Evolutionary conservation across 2,329 filamentous ascomycete genomes (phyloP).

Genomic region (Didymella lethalis): DNA sequence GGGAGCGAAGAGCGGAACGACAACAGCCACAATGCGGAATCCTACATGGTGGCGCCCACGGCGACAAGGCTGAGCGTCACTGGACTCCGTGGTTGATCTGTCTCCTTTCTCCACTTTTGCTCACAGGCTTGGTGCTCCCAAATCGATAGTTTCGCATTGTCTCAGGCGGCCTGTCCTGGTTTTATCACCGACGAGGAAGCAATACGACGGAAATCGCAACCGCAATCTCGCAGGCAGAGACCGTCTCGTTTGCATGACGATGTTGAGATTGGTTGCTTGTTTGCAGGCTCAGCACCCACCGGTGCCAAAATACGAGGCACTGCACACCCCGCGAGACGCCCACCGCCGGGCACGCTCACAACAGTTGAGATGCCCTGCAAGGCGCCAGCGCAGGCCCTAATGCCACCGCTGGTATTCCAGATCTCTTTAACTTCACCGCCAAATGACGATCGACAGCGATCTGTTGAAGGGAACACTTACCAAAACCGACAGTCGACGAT

Average conservation of each 20-base stretch:
- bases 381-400: constrained; percentile 14
- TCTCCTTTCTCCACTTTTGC: constrained; percentile 23
- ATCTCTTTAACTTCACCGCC: constrained; percentile 11
- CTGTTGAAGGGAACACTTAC: constrained; percentile 14
- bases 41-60: constrained; percentile 2
- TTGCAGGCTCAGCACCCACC: constrained; percentile 18
- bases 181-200: constrained; percentile 6
- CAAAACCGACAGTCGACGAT: constrained; percentile 20
- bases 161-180: constrained; percentile 12
- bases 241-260: constrained; percentile 22
- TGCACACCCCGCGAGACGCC: constrained; percentile 19
- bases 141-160: constrained; percentile 26
- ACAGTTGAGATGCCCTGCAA: constrained; percentile 3
- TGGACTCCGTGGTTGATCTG: constrained; percentile 11
- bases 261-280: constrained; percentile 19
- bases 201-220: constrained; percentile 14
- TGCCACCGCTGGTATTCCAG: constrained; percentile 14
- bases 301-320: constrained; percentile 24
- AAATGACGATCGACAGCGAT: constrained; percentile 20
- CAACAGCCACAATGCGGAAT: constrained; percentile 8
- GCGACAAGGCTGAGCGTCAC: constrained; percentile 15
- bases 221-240: constrained; percentile 25
- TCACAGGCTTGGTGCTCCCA: constrained; percentile 7
- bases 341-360: constrained; percentile 11
- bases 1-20: constrained; percentile 8